Evolutionary conservation across 2,329 filamentous ascomycete genomes (phyloP).

Genomic region (Pseudogymnoascus sp.): DNA sequence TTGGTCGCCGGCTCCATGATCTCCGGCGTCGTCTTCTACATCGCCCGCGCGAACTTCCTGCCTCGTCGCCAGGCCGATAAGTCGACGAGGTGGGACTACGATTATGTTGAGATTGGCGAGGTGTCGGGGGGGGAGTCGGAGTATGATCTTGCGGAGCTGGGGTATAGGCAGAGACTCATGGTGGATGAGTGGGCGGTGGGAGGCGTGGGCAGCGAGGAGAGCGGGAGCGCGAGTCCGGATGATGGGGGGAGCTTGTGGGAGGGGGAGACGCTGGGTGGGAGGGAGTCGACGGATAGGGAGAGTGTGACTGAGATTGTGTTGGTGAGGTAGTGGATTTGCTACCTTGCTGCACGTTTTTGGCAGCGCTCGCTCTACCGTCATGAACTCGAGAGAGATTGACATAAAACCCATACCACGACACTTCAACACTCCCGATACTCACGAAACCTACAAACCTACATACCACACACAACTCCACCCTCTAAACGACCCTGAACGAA

Average conservation of each 20-base stretch:
- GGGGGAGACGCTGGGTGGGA: slow-evolving; percentile 41
- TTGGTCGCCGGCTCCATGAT: slow-evolving; percentile 77
- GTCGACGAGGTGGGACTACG: slow-evolving; percentile 87
- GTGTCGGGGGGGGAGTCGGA: slow-evolving; percentile 45
- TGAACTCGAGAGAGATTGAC: background rate
- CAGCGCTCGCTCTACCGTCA: background rate
- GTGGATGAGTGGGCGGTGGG: slow-evolving; percentile 73
- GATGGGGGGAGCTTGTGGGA: slow-evolving; percentile 50
- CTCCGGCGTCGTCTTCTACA: slow-evolving; percentile 72
- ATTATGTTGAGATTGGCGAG: slow-evolving; percentile 82
- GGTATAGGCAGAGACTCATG: slow-evolving; percentile 22
- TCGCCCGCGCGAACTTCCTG: slow-evolving; percentile 70
- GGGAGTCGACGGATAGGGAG: background rate
- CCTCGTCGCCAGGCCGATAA: slow-evolving; percentile 79
- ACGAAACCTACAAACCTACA: background rate
- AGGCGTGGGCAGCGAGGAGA: slow-evolving; percentile 55
- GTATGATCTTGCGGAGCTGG: slow-evolving; percentile 36
- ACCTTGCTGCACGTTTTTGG: background rate
- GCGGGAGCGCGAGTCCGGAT: slow-evolving; percentile 33
- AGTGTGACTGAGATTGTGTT: background rate
- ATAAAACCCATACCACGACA: background rate
- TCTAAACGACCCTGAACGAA: background rate
- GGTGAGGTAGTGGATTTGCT: background rate
- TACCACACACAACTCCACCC: background rate
- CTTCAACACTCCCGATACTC: background rate